phyloP scores from a whole-genome alignment of 108 stramenopile species.

The Aurantiochytrium sp. region DNA sequence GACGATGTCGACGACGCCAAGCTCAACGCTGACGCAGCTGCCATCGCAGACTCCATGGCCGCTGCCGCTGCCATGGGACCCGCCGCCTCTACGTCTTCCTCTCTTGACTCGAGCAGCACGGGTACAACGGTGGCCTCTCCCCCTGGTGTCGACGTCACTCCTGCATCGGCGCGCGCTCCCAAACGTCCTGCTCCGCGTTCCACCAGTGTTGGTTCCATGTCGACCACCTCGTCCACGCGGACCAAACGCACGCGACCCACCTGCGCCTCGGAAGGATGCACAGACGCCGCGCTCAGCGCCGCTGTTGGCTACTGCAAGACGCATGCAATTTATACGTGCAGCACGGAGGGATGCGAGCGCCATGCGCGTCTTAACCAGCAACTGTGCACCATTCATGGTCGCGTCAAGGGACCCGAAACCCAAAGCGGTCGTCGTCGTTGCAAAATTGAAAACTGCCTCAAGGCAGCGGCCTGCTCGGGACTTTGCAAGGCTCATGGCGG shows the following conservation, averaged over 20 bases:
- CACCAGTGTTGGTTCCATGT: neutral
- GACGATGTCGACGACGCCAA: neutral
- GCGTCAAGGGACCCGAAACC: neutral
- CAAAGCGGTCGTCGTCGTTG: conserved; percentile 33
- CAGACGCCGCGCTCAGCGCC: neutral
- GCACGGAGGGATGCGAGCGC: conserved; percentile 58
- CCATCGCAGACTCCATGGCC: neutral
- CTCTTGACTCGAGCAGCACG: too few relatives aligned
- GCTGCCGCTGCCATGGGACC: neutral
- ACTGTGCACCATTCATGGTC: neutral
- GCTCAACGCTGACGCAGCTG: neutral
- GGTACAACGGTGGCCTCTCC: too few relatives aligned
- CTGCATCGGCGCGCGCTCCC: neutral
- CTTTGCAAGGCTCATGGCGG: conserved; percentile 6
- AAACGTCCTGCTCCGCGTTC: neutral
- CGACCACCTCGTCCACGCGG: neutral
- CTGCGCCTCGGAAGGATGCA: neutral
- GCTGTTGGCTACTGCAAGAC: neutral
- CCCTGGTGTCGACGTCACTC: neutral
- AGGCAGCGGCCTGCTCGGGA: neutral
- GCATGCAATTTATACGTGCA: neutral
- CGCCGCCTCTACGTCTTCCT: neutral
- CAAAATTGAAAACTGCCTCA: conserved; percentile 58
- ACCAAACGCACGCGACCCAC: neutral
- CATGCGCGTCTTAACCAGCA: conserved; percentile 63